Evolutionary conservation across 306 rosid species (phyloP), one percentile per base, ranked within the genome.

Genomic region (Potentilla sterilis): DNA sequence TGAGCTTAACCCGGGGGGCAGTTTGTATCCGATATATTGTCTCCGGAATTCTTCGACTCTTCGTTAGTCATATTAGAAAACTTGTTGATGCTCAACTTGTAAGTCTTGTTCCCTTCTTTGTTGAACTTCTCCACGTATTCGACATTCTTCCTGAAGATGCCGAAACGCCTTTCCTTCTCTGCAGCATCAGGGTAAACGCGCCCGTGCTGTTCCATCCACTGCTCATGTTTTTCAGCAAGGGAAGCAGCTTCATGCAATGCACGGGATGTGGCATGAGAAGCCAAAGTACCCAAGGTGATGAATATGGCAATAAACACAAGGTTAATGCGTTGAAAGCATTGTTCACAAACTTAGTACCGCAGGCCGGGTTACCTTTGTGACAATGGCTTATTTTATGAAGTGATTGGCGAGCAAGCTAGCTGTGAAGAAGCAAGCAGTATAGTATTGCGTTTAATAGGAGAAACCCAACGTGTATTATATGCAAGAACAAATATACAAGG

Each of bases 81-180:
- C 2, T 67, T 37, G 46, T 85, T 76, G 13, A 73, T 19, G 46
- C 68, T 66, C 6, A 85, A 66, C 75, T 77, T 83, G 81, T 62
- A 85, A 11, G 75, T 9, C 13, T 57, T 64, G 57, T 83, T 55
- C 21, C 47, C 74, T 37, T 65, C 69, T 37, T 18, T 55, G 77
- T 81, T 79, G 46, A 81, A 73, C 4, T 81, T 73, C 46, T 83
- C 83, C 28, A 74, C 72, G 54, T 34, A 85, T 32, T 73, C 66
- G 15, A 68, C 48, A 40, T 81, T 85, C 52, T 73, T 63, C 54
- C 74, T 76, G 58, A 87, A 83, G 40, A 82, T 78, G 43, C 49
- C 6, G 34, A 73, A 80, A 19, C 84, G 75, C 32, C 62, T 80
- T 43, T 73, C 80, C 63, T 82, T 80, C 61, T 82, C 85, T 2